Evolutionary conservation across 371 early-diverging fungal genomes (phyloP).

Genomic region (Mucor circinelloides): DNA sequence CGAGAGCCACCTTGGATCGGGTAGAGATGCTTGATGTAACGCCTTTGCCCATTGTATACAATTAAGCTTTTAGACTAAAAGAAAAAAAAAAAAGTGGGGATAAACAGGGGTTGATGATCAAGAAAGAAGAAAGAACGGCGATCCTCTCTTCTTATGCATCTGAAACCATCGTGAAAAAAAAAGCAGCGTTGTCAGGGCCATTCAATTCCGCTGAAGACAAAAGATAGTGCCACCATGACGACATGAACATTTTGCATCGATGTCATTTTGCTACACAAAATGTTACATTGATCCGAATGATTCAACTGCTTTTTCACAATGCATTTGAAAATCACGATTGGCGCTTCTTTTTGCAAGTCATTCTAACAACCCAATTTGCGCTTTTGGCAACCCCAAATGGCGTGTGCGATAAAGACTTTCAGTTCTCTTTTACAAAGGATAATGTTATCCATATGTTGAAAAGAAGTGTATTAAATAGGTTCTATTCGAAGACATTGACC

Average conservation of each 20-base stretch:
- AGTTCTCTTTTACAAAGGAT: not conserved
- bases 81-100: not conserved
- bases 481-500: not conserved
- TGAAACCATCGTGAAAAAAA: not conserved
- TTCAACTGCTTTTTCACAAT: not conserved
- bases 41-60: not conserved
- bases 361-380: not conserved
- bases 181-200: not conserved
- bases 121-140: not conserved
- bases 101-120: slow-evolving; percentile 1
- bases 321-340: no score
- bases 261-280: not conserved
- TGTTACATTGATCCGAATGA: not conserved
- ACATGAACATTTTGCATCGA: not conserved
- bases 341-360: no score
- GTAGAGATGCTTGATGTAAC: slow-evolving; percentile 6
- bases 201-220: not conserved
- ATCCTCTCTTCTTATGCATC: not conserved
- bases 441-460: no score
- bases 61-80: not conserved
- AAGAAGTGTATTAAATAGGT: no score
- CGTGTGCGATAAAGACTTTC: not conserved
- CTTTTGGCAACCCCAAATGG: not conserved
- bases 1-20: slow-evolving; percentile 14
- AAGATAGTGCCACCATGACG: not conserved